Evolutionary conservation across 768 basidiomycete species (phyloP), one percentile per base, ranked within the genome.

Genomic region (Saitozyma sp.): DNA sequence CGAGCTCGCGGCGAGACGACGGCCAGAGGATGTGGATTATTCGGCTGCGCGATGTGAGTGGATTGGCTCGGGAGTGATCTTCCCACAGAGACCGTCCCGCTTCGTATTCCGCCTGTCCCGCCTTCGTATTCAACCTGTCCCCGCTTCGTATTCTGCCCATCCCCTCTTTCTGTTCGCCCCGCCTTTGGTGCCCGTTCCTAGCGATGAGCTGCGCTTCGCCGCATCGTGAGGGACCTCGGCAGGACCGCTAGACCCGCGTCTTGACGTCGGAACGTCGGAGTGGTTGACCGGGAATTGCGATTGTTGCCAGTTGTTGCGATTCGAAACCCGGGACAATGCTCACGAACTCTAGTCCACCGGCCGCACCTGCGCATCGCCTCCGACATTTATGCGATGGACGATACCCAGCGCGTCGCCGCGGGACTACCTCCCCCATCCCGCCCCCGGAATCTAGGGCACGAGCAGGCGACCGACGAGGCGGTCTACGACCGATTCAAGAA

Each of bases 401-500:
- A 92, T 70, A 94, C 93, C 0, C 90, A 90, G 71, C 80, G 91
- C 56, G 89, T 91, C 70, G 92, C 92, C 0, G 89, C 90, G 84
- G 91, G 91, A 8, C 77, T 91, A 40, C 58, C 63, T 20, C 64
- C 60, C 9, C 64, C 66, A 3, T 49, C 38, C 16, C 85, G 87
- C 87, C 46, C 82, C 69, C 45, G 45, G 45, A 53, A 56, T 42
- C 46, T 59, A 1, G 41, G 56, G 6, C 67, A 84, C 13, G 90
- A 90, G 70, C 87, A 88, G 84, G 93, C 93, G 10, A 96, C 93
- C 8, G 94, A 98, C 67, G 92, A 96, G 75, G 76, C 89, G 80
- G 92, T 92, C 63, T 62, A 87, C 82, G 92, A 95, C 79, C 86
- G 95, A 40, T 98, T 97, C 84, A 97, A 95, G 84, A 96, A 98